Conservation (phyloP, 2,329 filamentous ascomycete genomes). For the Fusarium sp. region DNA sequence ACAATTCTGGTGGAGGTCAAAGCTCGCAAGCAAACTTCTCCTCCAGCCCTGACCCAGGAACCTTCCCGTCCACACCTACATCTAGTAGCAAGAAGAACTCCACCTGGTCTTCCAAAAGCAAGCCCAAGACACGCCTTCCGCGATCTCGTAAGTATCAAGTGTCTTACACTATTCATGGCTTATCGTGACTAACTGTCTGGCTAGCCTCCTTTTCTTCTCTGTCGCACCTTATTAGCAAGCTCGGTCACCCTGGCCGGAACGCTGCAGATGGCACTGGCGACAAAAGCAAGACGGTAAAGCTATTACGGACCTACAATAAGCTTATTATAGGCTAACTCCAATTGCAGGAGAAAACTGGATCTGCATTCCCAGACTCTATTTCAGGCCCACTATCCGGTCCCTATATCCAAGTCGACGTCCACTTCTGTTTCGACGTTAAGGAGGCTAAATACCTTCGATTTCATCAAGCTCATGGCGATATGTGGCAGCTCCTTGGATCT, state of each 20-base stretch:
- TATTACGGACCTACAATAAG: neutral
- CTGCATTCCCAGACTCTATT: neutral
- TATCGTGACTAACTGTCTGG: neutral
- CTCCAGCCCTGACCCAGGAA: neutral
- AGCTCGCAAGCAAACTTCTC: constrained; percentile 3
- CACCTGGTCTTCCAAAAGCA: neutral
- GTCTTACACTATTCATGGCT: neutral
- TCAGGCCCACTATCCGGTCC: constrained; percentile 1
- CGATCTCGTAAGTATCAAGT: constrained; percentile 4
- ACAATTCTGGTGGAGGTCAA: neutral
- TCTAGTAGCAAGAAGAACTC: neutral
- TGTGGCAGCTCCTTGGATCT: constrained; percentile 72
- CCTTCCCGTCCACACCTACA: neutral
- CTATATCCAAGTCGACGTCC: constrained; percentile 77
- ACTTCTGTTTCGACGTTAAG: constrained; percentile 58
- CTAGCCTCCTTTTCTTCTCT: constrained; percentile 14
- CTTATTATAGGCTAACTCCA: neutral
- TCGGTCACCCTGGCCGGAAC: neutral
- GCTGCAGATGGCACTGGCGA: neutral
- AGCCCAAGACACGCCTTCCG: neutral
- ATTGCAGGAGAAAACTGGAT: neutral
- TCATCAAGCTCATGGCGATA: constrained; percentile 77
- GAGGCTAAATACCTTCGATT: constrained; percentile 72
- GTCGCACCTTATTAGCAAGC: neutral
- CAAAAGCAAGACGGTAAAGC: neutral